phyloP scores from a whole-genome alignment of 306 rosid species.

The Pterocarpus santalinus region DNA sequence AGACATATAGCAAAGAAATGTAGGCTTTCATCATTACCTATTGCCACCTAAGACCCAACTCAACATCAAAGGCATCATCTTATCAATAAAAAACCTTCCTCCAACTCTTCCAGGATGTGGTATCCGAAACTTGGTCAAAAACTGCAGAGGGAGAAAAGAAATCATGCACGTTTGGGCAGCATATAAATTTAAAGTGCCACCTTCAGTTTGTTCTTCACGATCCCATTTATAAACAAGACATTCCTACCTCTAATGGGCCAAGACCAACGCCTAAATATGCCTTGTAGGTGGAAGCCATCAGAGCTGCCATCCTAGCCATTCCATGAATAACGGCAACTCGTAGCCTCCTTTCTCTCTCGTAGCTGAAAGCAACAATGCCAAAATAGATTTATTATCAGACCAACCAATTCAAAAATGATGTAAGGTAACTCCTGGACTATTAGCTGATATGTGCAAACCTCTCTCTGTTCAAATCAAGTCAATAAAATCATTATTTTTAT shows the following conservation, averaged over 20 bases:
- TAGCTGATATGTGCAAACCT: not conserved
- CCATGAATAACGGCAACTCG: constrained; percentile 88
- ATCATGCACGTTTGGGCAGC: constrained; percentile 6
- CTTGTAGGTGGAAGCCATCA: constrained; percentile 94
- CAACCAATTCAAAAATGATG: constrained; percentile 6
- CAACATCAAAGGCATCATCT: constrained; percentile 89
- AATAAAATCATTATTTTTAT: constrained; percentile 5
- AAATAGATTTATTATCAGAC: constrained; percentile 32
- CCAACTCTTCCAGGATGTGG: constrained; percentile 98
- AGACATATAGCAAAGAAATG: constrained; percentile 31
- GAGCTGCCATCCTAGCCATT: constrained; percentile 99
- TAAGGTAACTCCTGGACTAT: constrained; percentile 12
- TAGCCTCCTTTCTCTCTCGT: constrained; percentile 76
- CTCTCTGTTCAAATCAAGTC: constrained; percentile 11
- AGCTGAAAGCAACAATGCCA: constrained; percentile 56
- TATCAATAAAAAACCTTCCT: constrained; percentile 81
- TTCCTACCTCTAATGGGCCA: constrained; percentile 86
- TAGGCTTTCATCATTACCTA: constrained; percentile 61
- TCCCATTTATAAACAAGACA: not conserved
- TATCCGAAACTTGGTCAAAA: constrained; percentile 86
- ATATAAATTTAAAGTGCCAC: constrained; percentile 7
- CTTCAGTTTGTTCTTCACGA: constrained; percentile 31
- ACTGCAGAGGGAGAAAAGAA: constrained; percentile 57
- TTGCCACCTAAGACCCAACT: constrained; percentile 98
- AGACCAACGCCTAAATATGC: constrained; percentile 95